These are phyloP conservation scores for Colletotrichum truncatum DNA, from an alignment of 2,329 filamentous ascomycete genomes.

Conservation along the genomic window DNA sequence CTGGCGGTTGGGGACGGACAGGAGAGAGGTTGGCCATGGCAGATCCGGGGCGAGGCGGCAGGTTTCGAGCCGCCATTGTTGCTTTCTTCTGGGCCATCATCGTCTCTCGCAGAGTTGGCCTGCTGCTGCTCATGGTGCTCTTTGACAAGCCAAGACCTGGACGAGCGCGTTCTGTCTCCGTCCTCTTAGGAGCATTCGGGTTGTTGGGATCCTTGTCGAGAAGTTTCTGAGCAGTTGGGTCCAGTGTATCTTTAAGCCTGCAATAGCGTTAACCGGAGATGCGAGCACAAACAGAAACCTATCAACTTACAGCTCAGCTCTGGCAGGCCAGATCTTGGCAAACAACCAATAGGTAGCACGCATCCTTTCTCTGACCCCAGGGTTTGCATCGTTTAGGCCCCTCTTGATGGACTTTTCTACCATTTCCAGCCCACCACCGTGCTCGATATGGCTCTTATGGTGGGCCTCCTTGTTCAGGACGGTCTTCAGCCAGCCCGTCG, in stretches of 20 bases:
- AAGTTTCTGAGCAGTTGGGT: slow-evolving; percentile 79
- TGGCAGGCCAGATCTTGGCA: slow-evolving; percentile 78
- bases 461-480: slow-evolving; percentile 79
- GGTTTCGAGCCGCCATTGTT: slow-evolving; percentile 54
- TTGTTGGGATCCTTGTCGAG: slow-evolving; percentile 88
- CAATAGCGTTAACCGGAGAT: slow-evolving; percentile 8
- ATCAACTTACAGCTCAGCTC: slow-evolving; percentile 73
- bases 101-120: slow-evolving; percentile 79
- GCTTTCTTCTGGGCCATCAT: slow-evolving; percentile 85
- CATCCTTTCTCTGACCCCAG: slow-evolving; percentile 87
- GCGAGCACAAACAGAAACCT: not conserved
- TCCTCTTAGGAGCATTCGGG: slow-evolving; percentile 72
- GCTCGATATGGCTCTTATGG: slow-evolving; percentile 86
- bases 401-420: slow-evolving; percentile 91
- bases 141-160: slow-evolving; percentile 70
- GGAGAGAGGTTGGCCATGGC: slow-evolving; percentile 45
- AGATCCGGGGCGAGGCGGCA: slow-evolving; percentile 68
- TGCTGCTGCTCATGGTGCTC: slow-evolving; percentile 66
- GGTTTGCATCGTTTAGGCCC: slow-evolving; percentile 88
- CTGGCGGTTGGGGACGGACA: slow-evolving; percentile 50
- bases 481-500: slow-evolving; percentile 84
- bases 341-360: slow-evolving; percentile 89
- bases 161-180: slow-evolving; percentile 56
- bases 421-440: slow-evolving; percentile 82
- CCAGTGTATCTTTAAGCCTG: slow-evolving; percentile 82